phyloP scores from a whole-genome alignment of 345 rosid species.

The Gossypium arboreum region DNA sequence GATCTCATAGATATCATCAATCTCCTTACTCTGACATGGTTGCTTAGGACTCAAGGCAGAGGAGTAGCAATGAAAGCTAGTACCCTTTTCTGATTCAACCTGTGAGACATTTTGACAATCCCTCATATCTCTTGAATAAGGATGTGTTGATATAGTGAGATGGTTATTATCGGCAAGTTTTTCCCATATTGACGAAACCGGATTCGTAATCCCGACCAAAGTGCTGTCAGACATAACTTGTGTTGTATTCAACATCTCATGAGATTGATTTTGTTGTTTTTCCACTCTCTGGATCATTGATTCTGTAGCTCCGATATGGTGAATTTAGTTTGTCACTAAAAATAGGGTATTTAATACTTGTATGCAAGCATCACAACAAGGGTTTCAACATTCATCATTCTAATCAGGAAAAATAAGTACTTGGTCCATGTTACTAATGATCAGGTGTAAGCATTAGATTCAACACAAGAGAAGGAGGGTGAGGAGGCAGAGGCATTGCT shows the following conservation, averaged over 20 bases:
- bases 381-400: neutral
- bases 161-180: conserved; percentile 19
- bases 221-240: conserved; percentile 6
- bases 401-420: neutral
- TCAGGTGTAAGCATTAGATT: neutral
- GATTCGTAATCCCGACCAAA: conserved; percentile 15
- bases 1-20: conserved; percentile 2
- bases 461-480: neutral
- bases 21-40: neutral
- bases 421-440: neutral
- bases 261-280: conserved; percentile 25
- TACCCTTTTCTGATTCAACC: conserved; percentile 10
- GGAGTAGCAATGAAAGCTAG: conserved; percentile 11
- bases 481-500: no score
- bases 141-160: conserved; percentile 21
- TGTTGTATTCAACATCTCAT: conserved; percentile 9
- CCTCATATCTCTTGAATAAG: neutral
- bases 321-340: neutral
- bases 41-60: conserved; percentile 21
- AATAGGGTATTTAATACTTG: neutral
- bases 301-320: conserved; percentile 23
- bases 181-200: conserved; percentile 24
- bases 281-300: conserved; percentile 10
- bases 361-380: no score
- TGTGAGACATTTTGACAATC: neutral